phyloP scores from a whole-genome alignment of 306 rosid species.

The Vachellia collinsii region DNA sequence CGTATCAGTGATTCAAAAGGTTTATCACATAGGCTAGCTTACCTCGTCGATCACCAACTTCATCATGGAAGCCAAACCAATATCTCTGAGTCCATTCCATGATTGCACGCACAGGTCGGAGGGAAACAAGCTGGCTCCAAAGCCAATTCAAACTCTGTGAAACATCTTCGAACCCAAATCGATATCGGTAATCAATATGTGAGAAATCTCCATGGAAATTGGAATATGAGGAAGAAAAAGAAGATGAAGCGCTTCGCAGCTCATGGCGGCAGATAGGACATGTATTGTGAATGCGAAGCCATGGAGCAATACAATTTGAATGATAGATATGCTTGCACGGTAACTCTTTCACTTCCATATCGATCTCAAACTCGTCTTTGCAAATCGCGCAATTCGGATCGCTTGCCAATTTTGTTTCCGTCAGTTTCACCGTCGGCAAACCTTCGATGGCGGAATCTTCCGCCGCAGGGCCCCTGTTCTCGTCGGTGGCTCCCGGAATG shows the following conservation, averaged over 20 bases:
- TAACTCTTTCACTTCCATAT: slow-evolving; percentile 57
- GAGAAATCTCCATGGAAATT: neutral
- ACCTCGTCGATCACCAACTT: slow-evolving; percentile 34
- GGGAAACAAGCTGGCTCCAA: slow-evolving; percentile 49
- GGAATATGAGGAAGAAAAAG: neutral
- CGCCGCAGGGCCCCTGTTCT: slow-evolving; percentile 46
- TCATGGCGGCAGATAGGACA: slow-evolving; percentile 75
- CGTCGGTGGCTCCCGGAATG: neutral
- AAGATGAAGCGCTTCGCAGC: slow-evolving; percentile 23
- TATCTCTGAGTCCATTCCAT: slow-evolving; percentile 45
- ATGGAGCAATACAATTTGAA: slow-evolving; percentile 66
- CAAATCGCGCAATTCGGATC: slow-evolving; percentile 73
- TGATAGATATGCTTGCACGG: slow-evolving; percentile 87
- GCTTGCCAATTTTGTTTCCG: slow-evolving; percentile 40
- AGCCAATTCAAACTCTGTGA: slow-evolving; percentile 39
- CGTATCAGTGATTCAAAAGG: neutral
- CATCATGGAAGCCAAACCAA: slow-evolving; percentile 28
- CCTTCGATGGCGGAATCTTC: slow-evolving; percentile 38
- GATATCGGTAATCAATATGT: neutral
- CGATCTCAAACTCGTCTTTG: slow-evolving; percentile 68
- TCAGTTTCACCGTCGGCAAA: slow-evolving; percentile 48
- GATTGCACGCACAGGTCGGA: slow-evolving; percentile 52
- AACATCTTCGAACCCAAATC: slow-evolving; percentile 39
- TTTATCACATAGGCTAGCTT: slow-evolving; percentile 35
- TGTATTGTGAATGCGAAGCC: slow-evolving; percentile 69